Percentiles rank a stretch among this genome's conserved stretches.
phyloP scores from a whole-genome alignment of 2,329 filamentous ascomycete genomes.

The Fusarium austroafricanum region DNA sequence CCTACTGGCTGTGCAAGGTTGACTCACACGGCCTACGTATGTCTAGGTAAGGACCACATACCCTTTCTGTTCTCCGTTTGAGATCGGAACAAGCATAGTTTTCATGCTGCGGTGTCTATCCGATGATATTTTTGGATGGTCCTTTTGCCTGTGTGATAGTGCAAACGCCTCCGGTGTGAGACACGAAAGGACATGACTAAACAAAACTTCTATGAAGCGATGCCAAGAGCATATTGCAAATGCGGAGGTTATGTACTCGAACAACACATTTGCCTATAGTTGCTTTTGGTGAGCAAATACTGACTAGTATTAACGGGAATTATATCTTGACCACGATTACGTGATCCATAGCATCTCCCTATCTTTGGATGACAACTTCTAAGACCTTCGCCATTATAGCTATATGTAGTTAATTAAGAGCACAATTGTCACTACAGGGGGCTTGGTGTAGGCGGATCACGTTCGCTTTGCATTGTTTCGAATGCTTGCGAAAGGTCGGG shows the following conservation, averaged over 20 bases:
- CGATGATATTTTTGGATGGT: neutral
- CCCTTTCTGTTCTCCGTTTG: neutral
- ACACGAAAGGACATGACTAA: neutral
- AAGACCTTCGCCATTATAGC: neutral
- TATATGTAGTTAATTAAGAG: fast-evolving
- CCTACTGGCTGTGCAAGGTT: neutral
- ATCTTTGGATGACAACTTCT: too few species aligned
- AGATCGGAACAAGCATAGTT: too few species aligned
- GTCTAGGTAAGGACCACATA: neutral
- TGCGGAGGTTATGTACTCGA: neutral
- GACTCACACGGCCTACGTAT: neutral
- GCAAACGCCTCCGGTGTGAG: neutral
- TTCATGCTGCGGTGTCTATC: neutral
- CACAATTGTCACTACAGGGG: conserved; percentile 12
- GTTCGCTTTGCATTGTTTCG: conserved; percentile 43
- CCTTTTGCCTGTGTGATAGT: neutral
- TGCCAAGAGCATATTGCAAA: neutral
- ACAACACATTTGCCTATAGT: too few species aligned
- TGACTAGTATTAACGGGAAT: too few species aligned
- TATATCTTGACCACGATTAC: too few species aligned
- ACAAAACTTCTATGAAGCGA: neutral
- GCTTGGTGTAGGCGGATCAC: conserved; percentile 48
- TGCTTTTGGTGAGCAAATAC: too few species aligned
- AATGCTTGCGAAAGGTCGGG: conserved; percentile 44
- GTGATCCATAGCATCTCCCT: too few species aligned